These are phyloP conservation scores for Lachnellula arida DNA, from an alignment of 2,329 filamentous ascomycete species.

Conservation along the genomic window DNA sequence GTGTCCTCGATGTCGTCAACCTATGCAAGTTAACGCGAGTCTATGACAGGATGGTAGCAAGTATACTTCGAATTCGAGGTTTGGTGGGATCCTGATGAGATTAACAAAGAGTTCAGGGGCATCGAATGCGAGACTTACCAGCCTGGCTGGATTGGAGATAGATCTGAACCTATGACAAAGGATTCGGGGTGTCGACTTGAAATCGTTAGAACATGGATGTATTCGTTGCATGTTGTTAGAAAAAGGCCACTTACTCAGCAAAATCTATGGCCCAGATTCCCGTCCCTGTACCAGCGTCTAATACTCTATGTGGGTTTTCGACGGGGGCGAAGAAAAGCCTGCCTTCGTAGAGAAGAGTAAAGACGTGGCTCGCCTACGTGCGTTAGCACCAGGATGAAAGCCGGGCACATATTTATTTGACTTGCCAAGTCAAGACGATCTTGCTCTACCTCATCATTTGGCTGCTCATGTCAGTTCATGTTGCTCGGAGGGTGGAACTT, in stretches of 20 bases:
- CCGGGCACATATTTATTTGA: neutral
- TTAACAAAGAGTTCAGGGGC: neutral
- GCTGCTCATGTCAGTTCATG: slow-evolving; percentile 4
- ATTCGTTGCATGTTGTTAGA: neutral
- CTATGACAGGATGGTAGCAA: neutral
- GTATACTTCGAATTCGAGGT: slow-evolving; percentile 28
- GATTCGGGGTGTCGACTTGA: slow-evolving; percentile 17
- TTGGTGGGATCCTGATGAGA: slow-evolving; percentile 21
- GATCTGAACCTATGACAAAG: slow-evolving; percentile 22
- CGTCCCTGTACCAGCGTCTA: slow-evolving; percentile 20
- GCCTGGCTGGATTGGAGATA: slow-evolving; percentile 26
- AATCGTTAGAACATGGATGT: too few relatives aligned
- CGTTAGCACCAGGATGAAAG: slow-evolving; percentile 13
- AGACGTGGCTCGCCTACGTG: slow-evolving; percentile 21
- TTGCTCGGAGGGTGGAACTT: neutral
- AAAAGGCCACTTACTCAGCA: slow-evolving; percentile 7
- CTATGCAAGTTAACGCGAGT: neutral
- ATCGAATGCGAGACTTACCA: slow-evolving; percentile 12
- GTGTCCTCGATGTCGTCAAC: slow-evolving; percentile 33
- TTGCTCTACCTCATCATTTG: slow-evolving; percentile 24
- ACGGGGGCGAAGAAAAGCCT: slow-evolving; percentile 26
- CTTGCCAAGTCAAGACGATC: slow-evolving; percentile 25
- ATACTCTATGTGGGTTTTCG: slow-evolving; percentile 23
- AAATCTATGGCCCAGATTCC: slow-evolving; percentile 21
- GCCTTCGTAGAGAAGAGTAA: slow-evolving; percentile 17